phyloP scores from a whole-genome alignment of 1,284 basidiomycete species.

The Pseudozyma sp. region DNA sequence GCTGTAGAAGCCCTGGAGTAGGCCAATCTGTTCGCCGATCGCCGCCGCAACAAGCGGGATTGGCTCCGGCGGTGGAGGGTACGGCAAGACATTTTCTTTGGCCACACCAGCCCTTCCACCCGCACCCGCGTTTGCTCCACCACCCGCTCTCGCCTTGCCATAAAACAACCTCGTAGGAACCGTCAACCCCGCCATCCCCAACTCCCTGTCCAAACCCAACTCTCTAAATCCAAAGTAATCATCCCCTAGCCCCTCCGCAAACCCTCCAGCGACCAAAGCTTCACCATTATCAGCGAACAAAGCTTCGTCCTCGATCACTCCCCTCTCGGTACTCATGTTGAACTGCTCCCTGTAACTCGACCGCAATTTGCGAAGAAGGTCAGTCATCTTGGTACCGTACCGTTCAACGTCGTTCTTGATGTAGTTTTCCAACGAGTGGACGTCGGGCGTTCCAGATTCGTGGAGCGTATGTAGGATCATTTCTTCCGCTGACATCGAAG shows the following conservation, averaged over 20 bases:
- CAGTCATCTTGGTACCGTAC: constrained; percentile 80
- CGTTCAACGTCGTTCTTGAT: constrained; percentile 88
- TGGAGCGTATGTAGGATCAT: constrained; percentile 89
- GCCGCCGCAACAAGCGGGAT: constrained; percentile 77
- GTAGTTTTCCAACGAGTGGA: constrained; percentile 84
- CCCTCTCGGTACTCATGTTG: constrained; percentile 72
- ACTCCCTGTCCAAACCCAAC: constrained; percentile 87
- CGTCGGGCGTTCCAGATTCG: constrained; percentile 82
- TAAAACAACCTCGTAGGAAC: constrained; percentile 84
- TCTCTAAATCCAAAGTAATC: constrained; percentile 92
- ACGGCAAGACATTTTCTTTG: constrained; percentile 68
- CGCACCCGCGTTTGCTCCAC: background rate
- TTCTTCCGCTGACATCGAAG: constrained; percentile 87
- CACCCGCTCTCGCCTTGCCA: constrained; percentile 71
- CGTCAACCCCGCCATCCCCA: constrained; percentile 81
- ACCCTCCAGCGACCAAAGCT: constrained; percentile 82
- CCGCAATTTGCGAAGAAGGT: constrained; percentile 86
- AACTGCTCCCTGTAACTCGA: constrained; percentile 80
- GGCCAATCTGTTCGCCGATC: constrained; percentile 82
- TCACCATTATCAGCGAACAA: constrained; percentile 84
- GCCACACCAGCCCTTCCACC: background rate
- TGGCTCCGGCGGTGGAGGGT: constrained; percentile 84
- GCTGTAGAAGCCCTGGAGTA: constrained; percentile 79
- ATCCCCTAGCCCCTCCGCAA: constrained; percentile 87
- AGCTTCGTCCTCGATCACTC: constrained; percentile 75